These are phyloP conservation scores for Abelmoschus esculentus DNA, from an alignment of 345 rosid genomes.

Conservation along the genomic window DNA sequence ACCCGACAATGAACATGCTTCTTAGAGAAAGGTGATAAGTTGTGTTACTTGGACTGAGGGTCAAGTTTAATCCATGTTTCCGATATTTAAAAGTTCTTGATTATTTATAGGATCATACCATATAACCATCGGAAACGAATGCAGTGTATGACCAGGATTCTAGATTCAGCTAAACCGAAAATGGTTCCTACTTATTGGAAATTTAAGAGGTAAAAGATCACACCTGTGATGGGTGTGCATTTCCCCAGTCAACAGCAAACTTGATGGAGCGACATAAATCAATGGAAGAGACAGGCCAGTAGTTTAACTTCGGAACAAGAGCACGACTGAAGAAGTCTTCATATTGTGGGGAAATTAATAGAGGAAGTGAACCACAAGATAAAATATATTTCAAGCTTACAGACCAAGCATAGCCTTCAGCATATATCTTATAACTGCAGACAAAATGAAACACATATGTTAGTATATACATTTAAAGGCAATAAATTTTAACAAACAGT, in stretches of 20 bases:
- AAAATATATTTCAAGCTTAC: conserved; percentile 89
- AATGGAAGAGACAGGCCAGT: conserved; percentile 71
- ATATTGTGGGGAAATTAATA: conserved; percentile 66
- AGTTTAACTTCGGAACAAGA: conserved; percentile 60
- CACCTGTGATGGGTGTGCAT: conserved; percentile 49
- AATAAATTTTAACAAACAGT: too few relatives aligned
- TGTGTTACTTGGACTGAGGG: too few relatives aligned
- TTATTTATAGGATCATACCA: too few relatives aligned
- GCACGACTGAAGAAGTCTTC: conserved; percentile 91
- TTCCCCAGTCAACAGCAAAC: conserved; percentile 89
- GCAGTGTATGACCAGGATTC: too few relatives aligned
- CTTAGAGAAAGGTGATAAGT: too few relatives aligned
- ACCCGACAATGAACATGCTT: too few relatives aligned
- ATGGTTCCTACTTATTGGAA: too few relatives aligned
- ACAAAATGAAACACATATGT: conserved; percentile 6
- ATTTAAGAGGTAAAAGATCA: too few relatives aligned
- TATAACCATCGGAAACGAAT: too few relatives aligned
- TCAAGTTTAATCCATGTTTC: too few relatives aligned
- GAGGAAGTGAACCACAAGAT: conserved; percentile 72
- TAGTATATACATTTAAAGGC: not conserved
- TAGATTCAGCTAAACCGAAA: too few relatives aligned
- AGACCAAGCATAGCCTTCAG: conserved; percentile 97
- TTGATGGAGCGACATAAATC: conserved; percentile 60
- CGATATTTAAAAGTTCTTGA: too few relatives aligned
- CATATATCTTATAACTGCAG: conserved; percentile 79